Base-by-base conservation (phyloP, 371 early-diverging fungal species). In the Quaeritorhiza haematococci region DNA sequence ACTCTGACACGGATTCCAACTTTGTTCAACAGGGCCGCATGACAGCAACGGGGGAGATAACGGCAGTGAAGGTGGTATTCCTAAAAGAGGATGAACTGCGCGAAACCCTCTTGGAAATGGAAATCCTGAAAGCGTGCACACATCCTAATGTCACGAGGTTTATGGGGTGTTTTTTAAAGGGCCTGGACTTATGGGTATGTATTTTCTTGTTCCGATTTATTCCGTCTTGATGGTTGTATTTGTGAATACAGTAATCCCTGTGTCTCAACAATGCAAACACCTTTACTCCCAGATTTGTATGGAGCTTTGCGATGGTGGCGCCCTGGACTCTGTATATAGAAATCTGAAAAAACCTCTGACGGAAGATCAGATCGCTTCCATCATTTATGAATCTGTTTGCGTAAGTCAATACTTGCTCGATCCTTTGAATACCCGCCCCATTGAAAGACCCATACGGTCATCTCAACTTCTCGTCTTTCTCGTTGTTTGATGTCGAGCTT, bases 261-360 rank as follows among this genome's bases (percentile, higher is more conserved):
- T n/a, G n/a, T n/a, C n/a, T n/a, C n/a, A n/a, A n/a, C n/a, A 30
- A 32, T 30, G 38, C 4, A 27, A 33, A 17, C 43, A 33, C 27
- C 33, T 28, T 21, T 10, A 27, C 7, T n/a, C 41, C 3, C 54
- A 78, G 84, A 77, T 85, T 50, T 76, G 77, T 56, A 77, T 85
- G 72, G 86, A 85, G 55, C 75, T 71, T 24, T 85, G 86, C 55
- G 71, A 66, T 3, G 84, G 74, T 8, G 86, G 86, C 23, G 74
- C 76, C 17, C 44, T 80, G 42, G 80, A 80, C 61, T 73, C 75
- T 0, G 55, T 78, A 13, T 80, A 80, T 58, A 27, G 73, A 67
- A 67, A 79, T 30, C 53, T 85, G 34, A 79, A 76, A 38, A 80
- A 82, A 47, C 72, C 82, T 1, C 59, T 85, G 41, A 73, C 66